These are phyloP conservation scores for Auxenochlorella pyrenoidosa DNA, from an alignment of 139 green algal species.

Conservation along the genomic window DNA sequence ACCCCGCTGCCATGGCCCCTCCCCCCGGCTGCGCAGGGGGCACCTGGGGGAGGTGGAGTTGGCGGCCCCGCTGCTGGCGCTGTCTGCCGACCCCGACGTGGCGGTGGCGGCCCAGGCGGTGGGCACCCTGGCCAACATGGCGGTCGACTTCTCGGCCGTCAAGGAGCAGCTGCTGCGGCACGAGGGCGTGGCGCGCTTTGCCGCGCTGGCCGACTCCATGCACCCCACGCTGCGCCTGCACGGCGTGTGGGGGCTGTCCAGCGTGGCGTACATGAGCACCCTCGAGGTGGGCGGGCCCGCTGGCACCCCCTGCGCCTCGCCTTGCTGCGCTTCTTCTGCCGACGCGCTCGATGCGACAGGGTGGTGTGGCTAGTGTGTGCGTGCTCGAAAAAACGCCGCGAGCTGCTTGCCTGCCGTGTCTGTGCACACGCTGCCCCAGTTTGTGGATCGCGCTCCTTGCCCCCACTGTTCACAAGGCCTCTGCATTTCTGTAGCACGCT, in stretches of 20 bases:
- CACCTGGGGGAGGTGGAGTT: conserved; percentile 60
- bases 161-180: conserved; percentile 70
- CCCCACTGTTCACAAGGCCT: too few species aligned
- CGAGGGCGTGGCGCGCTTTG: conserved; percentile 58
- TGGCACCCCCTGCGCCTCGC: too few species aligned
- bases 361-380: too few species aligned
- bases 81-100: conserved; percentile 62
- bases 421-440: too few species aligned
- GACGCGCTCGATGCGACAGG: too few species aligned
- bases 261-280: conserved; percentile 64
- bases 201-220: conserved; percentile 50
- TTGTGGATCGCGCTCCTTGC: too few species aligned
- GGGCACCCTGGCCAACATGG: conserved; percentile 84
- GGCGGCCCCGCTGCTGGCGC: conserved; percentile 63
- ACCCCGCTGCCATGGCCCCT: not conserved
- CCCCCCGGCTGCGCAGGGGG: not conserved
- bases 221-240: conserved; percentile 66
- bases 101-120: conserved; percentile 69
- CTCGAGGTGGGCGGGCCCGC: conserved; percentile 23
- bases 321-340: too few species aligned
- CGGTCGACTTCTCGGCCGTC: conserved; percentile 79
- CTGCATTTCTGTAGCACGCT: too few species aligned
- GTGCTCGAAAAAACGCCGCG: too few species aligned
- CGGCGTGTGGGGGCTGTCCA: conserved; percentile 81
- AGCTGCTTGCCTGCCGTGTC: too few species aligned